These are phyloP conservation scores for Candida ortonii DNA, from an alignment of 805 yeast species.

Conservation along the genomic window DNA sequence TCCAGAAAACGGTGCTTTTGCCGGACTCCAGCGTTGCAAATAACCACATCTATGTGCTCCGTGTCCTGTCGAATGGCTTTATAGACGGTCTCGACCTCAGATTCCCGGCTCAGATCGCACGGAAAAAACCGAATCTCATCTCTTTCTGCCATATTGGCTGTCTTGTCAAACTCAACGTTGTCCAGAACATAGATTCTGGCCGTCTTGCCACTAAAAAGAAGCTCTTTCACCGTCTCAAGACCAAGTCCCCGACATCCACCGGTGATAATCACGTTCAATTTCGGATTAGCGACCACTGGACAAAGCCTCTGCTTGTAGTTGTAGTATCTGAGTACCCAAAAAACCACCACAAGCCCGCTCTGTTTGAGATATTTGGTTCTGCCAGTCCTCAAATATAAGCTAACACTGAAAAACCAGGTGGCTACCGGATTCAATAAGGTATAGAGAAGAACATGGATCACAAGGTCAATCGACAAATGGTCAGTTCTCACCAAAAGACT, in stretches of 20 bases:
- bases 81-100: conserved; percentile 23
- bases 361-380: conserved; percentile 5
- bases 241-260: conserved; percentile 58
- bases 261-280: conserved; percentile 38
- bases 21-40: conserved; percentile 52
- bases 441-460: conserved; percentile 14
- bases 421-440: conserved; percentile 20
- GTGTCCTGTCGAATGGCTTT: conserved; percentile 19
- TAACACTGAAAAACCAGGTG: conserved; percentile 16
- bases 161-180: conserved; percentile 6
- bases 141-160: conserved; percentile 6
- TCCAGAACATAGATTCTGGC: conserved; percentile 11
- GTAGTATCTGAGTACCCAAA: conserved; percentile 23
- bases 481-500: conserved; percentile 12
- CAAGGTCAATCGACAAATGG: conserved; percentile 17
- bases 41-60: conserved; percentile 32
- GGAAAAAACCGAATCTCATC: conserved; percentile 25
- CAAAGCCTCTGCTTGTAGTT: conserved; percentile 15
- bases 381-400: conserved; percentile 5
- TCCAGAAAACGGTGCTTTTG: conserved; percentile 33
- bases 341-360: conserved; percentile 10
- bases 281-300: conserved; percentile 2
- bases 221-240: conserved; percentile 32
- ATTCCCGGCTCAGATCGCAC: conserved; percentile 24
- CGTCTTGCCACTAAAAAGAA: conserved; percentile 12